phyloP scores from a whole-genome alignment of 805 yeast species.

The Candida nemodendra region DNA sequence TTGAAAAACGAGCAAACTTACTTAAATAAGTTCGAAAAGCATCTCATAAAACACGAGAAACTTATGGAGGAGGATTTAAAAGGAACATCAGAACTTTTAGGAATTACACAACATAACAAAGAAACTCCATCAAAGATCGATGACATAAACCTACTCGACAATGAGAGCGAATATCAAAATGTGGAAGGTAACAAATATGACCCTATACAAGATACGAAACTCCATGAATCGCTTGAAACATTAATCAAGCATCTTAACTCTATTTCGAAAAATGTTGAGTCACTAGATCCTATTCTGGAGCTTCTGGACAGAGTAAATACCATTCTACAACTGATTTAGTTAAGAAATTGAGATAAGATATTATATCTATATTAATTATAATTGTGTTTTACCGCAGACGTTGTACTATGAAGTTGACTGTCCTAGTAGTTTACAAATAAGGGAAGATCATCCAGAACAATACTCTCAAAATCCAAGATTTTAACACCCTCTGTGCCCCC shows the following conservation, averaged over 20 bases:
- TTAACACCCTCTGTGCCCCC: slow-evolving; percentile 8
- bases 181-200: slow-evolving; percentile 6
- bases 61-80: slow-evolving; percentile 16
- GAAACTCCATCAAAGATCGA: slow-evolving; percentile 2
- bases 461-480: slow-evolving; percentile 11
- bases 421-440: slow-evolving; percentile 21
- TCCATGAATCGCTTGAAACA: slow-evolving; percentile 9
- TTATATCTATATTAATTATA: too few species aligned
- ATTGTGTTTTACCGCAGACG: too few species aligned
- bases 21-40: slow-evolving; percentile 17
- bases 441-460: slow-evolving; percentile 14
- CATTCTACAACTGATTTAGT: slow-evolving; percentile 15
- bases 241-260: slow-evolving; percentile 15
- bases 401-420: too few species aligned
- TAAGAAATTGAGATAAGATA: too few species aligned
- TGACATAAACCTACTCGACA: slow-evolving; percentile 4
- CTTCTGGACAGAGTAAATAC: slow-evolving; percentile 19
- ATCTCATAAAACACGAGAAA: slow-evolving; percentile 12
- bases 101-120: slow-evolving; percentile 4
- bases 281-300: slow-evolving; percentile 16
- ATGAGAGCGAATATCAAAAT: background rate
- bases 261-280: slow-evolving; percentile 16
- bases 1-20: slow-evolving; percentile 23
- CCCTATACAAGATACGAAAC: slow-evolving; percentile 15
- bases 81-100: slow-evolving; percentile 5